phyloP scores from a whole-genome alignment of 495 filamentous ascomycete species.

The Tuber microsphaerosporum region DNA sequence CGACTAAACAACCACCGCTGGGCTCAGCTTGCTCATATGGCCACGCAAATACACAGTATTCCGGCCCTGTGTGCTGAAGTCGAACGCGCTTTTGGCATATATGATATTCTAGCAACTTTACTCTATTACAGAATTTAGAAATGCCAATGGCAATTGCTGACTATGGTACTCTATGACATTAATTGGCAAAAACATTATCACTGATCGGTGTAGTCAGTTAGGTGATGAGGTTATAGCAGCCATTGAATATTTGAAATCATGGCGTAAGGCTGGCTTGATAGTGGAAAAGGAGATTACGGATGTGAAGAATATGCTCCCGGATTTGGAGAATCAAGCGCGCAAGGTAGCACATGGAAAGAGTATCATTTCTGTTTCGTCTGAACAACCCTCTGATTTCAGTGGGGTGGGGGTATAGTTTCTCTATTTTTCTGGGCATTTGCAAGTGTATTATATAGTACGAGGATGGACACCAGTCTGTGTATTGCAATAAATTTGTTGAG shows the following conservation, averaged over 20 bases:
- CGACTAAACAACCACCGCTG: no score
- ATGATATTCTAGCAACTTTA: background rate
- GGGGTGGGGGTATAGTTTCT: no score
- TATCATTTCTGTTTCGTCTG: background rate
- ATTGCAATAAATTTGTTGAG: no score
- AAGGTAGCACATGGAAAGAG: background rate
- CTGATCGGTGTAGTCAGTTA: background rate
- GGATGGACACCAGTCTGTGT: no score
- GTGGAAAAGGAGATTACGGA: background rate
- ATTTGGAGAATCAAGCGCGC: background rate
- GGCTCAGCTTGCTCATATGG: no score
- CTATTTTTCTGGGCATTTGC: no score
- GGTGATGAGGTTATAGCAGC: background rate
- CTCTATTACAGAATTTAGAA: background rate
- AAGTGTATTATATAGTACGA: no score
- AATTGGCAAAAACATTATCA: background rate
- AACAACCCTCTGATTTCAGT: no score
- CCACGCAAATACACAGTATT: no score
- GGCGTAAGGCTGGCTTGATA: background rate
- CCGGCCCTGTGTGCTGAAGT: no score
- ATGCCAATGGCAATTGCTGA: background rate
- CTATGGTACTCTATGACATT: background rate
- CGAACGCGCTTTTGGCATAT: background rate
- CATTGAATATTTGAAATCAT: background rate
- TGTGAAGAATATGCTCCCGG: background rate